Evolutionary conservation across 805 yeast genomes (phyloP), one percentile per base, ranked within the genome.

Genomic region (Saccharomyces jurei): DNA sequence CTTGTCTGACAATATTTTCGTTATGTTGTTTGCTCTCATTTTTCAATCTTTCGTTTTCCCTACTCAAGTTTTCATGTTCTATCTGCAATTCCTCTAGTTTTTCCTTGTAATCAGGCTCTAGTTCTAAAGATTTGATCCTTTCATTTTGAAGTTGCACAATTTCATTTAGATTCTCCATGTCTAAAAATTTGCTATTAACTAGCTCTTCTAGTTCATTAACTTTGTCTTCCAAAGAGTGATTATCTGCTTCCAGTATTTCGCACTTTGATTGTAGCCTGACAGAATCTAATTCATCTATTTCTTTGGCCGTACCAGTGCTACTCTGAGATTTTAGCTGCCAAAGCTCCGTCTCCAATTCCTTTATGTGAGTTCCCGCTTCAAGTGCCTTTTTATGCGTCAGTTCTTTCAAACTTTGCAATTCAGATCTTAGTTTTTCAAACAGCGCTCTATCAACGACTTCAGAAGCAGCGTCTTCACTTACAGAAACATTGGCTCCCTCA

Each of bases 361-460:
- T 68, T 25, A 86, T 82, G 54, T 77, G 78, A 21, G 75, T 75
- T 59, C 82, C 79, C 0, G 90, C 91, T 50, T 74, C 71, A 50
- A 72, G 74, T 58, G 86, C 83, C 58, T 82, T 84, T 4, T 69
- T 68, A 54, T 74, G 76, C 58, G 81, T 77, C 47, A 75, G 75
- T 2, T 59, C 22, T 57, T 74, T 78, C 52, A 81, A 62, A 11
- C 66, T 64, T 21, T 67, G 65, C 44, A 75, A 57, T 52, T 74
- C 77, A 22, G 55, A 52, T 14, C 75, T 71, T 36, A 75, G 49
- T 4, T 64, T 59, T 25, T 65, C 62, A 22, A 74, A 62, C 10
- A 74, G 48, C 49, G 58, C 56, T 46, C 63, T 67, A 48, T 63
- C 63, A 17, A 63, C 60, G 22, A 36, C 44, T 17, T 36, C 44